phyloP scores from a whole-genome alignment of 345 rosid species.

The Pistacia atlantica region DNA sequence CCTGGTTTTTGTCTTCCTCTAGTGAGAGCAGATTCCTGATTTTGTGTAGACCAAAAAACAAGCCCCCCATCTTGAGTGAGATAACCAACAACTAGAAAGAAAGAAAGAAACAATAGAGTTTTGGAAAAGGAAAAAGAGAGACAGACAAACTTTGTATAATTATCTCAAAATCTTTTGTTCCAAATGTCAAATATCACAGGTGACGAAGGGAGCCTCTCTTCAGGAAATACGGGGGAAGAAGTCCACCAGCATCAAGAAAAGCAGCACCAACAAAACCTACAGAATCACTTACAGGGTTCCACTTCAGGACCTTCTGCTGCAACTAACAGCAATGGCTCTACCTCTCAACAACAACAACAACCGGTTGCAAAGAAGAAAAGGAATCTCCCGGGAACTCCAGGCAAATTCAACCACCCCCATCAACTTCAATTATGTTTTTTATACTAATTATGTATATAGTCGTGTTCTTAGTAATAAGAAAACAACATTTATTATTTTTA shows the following conservation, averaged over 20 bases:
- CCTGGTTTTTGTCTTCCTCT: conserved; percentile 43
- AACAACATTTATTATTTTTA: neutral
- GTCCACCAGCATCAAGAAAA: conserved; percentile 43
- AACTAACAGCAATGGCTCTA: conserved; percentile 36
- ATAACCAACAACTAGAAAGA: conserved; percentile 16
- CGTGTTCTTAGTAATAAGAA: neutral
- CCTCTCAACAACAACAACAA: conserved; percentile 35
- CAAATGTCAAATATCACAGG: conserved; percentile 64
- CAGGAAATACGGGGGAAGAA: conserved; percentile 58
- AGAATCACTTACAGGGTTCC: conserved; percentile 24
- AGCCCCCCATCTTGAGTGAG: conserved; percentile 14
- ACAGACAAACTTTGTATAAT: neutral
- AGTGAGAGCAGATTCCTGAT: conserved; percentile 33
- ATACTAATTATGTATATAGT: neutral
- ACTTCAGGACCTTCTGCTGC: conserved; percentile 24
- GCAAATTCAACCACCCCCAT: conserved; percentile 31
- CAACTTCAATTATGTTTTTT: conserved; percentile 5
- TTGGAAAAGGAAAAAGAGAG: conserved; percentile 14
- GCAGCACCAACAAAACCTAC: conserved; percentile 22
- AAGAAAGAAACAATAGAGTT: conserved; percentile 19
- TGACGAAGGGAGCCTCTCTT: conserved; percentile 73
- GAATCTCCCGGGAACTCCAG: conserved; percentile 80
- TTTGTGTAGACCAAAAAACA: conserved; percentile 36
- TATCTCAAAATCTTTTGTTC: neutral
- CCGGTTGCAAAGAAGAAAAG: conserved; percentile 56